These are phyloP conservation scores for Penicillium cosmopolitanum DNA, from an alignment of 495 filamentous ascomycete genomes.

Conservation along the genomic window DNA sequence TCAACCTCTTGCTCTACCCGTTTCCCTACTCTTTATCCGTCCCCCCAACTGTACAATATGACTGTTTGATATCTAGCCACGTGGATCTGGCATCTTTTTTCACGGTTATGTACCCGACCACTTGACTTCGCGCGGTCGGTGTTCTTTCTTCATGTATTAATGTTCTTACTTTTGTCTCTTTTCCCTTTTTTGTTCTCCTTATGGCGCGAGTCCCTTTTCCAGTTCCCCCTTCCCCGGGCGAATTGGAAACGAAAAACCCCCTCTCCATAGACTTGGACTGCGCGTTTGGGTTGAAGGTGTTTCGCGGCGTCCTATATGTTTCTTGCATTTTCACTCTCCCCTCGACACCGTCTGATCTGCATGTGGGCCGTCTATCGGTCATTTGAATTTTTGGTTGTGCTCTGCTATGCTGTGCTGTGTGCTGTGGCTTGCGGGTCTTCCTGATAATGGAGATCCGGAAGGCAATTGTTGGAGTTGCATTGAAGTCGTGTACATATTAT, in stretches of 20 bases:
- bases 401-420: background rate
- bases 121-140: constrained; percentile 24
- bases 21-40: constrained; percentile 8
- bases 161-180: constrained; percentile 25
- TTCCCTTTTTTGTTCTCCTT: constrained; percentile 9
- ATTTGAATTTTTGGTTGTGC: constrained; percentile 12
- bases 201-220: constrained; percentile 14
- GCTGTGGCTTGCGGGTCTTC: background rate
- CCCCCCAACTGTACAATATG: constrained; percentile 47
- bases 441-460: background rate
- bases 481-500: constrained; percentile 24
- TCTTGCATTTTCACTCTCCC: constrained; percentile 42
- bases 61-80: constrained; percentile 43
- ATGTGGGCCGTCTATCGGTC: constrained; percentile 31
- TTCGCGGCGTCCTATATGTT: constrained; percentile 33
- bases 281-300: constrained; percentile 31
- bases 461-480: constrained; percentile 13
- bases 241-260: constrained; percentile 9
- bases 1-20: constrained; percentile 9
- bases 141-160: constrained; percentile 37
- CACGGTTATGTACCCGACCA: constrained; percentile 32
- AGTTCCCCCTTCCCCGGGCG: background rate
- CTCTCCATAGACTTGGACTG: constrained; percentile 28
- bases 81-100: constrained; percentile 39
- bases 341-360: constrained; percentile 37